Base-by-base conservation (phyloP, 768 basidiomycete species). In the Aureoboletus auriporus region DNA sequence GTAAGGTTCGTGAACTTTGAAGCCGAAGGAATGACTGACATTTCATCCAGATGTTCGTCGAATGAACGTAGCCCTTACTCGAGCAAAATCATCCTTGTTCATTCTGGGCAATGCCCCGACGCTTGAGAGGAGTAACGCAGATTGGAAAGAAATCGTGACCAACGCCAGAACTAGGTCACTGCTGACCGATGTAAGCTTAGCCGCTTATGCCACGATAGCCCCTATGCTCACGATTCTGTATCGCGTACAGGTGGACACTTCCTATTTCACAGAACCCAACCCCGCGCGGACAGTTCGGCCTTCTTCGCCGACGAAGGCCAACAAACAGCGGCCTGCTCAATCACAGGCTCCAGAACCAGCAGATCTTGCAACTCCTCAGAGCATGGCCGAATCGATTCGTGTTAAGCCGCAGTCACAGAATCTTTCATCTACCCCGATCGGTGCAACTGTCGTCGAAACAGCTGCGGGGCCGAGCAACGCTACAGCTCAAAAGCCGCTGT, bases 11-110 rank as follows among this genome's bases (percentile, higher is more conserved):
- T 54, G 7, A 34, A 50, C 27, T 37, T 42, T 28, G 45, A 9
- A 16, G 42, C 20, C 13, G 34, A 39, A 44, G 11, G 45, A 13
- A 2, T 30, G 14, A 33, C 46, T 57, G 12, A 57, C 31, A 47
- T 26, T 36, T 9, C 5, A 13, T 31, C 27, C 39, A 82, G 89
- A 95, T 65, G 65, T 76, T 17, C 84, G 94, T 38, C 85, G 95
- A 38, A 95, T 98, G 89, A 98, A 99, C 66, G 95, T 99, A n/a
- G 94, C 94, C 27, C 71, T 99, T 23, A 99, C 95, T n/a, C 84
- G 96, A 58, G 92, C 95, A 3, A 89, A 87, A 59, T 92, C 92
- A 7, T 96, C 95, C 9, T 70, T 99, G 3, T 99, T 93, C 66
- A 84, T 99, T 47, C 75, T 99, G 28, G 96, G 96, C 7, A 84